Evolutionary conservation across 352 stramenopile genomes (phyloP), one percentile per base, ranked within the genome.

Genomic region (Globisporangium polare): DNA sequence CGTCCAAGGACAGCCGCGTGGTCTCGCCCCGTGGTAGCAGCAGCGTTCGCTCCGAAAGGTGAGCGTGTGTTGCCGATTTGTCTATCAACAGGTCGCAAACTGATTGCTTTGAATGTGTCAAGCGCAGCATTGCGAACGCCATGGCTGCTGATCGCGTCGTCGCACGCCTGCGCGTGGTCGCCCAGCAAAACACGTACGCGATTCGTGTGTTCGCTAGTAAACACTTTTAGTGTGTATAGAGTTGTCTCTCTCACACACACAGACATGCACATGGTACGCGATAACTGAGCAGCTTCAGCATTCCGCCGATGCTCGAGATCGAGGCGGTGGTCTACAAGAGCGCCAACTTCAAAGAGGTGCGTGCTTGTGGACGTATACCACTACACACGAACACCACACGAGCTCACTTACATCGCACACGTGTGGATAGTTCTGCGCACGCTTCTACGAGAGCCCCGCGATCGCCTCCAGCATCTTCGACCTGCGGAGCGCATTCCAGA

Each of bases 281-380:
- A 17, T 54, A 12, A 18, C n/a, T 0, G 20, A 27, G 10, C 46
- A 78, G 77, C 53, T 78, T 81, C 39, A 70, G 63, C 24, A 77
- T 77, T 17, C 79, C 80, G 45, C 80, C 74, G 17, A 80, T 88
- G 41, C 43, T 41, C 10, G 77, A 84, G 39, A 68, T 84, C 24
- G 77, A 89, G 63, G 65, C 71, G 49, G 69, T 86, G 46, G 72
- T 74, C 17, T 72, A 74, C 56, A 85, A 82, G 62, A 78, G 77
- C 63, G 54, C 62, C n/a, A 80, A 29, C 50, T 88, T 86, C 70
- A 78, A 71, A 59, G 77, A 89, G 75, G 80, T 86, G 49, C 37
- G 52, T 42, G 76, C 76, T 17, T 24, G 52, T 26, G 8, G 15
- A 58, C 15, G 37, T 43, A 18, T 22, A 46, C 15, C 18, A 5